phyloP scores from a whole-genome alignment of 2,329 filamentous ascomycete species.

The Lecanicillium sp. region DNA sequence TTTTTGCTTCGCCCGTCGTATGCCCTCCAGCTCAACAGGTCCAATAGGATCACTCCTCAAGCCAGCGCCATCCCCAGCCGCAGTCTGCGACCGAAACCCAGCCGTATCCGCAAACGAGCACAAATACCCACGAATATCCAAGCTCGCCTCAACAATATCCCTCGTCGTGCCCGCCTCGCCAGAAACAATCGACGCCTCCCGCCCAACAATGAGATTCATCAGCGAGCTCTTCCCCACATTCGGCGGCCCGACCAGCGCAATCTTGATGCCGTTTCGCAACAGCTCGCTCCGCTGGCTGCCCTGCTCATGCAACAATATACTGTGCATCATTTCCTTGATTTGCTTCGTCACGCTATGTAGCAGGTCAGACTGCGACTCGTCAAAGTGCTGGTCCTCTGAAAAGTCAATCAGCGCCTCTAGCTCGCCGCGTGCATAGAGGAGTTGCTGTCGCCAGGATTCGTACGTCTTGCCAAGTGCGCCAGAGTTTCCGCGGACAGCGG shows the following conservation, averaged over 20 bases:
- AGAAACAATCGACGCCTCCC: slow-evolving; percentile 93
- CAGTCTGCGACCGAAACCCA: slow-evolving; percentile 55
- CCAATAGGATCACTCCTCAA: slow-evolving; percentile 43
- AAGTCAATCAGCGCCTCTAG: slow-evolving; percentile 96
- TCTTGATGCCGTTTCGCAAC: slow-evolving; percentile 72
- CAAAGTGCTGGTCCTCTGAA: slow-evolving; percentile 93
- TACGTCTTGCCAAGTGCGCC: slow-evolving; percentile 66
- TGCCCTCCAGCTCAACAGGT: slow-evolving; percentile 79
- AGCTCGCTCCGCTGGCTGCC: slow-evolving; percentile 80
- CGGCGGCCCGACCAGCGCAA: slow-evolving; percentile 82
- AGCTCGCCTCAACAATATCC: slow-evolving; percentile 84
- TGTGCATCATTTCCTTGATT: slow-evolving; percentile 49
- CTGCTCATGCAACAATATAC: slow-evolving; percentile 60
- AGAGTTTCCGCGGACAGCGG: slow-evolving; percentile 72
- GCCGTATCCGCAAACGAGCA: slow-evolving; percentile 96
- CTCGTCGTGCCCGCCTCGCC: slow-evolving; percentile 87
- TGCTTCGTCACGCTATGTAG: slow-evolving; percentile 60
- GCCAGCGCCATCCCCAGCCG: slow-evolving; percentile 5
- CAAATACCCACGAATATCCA: slow-evolving; percentile 84
- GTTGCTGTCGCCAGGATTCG: slow-evolving; percentile 67
- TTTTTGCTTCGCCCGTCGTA: slow-evolving; percentile 72
- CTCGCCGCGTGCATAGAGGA: slow-evolving; percentile 79
- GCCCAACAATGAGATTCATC: slow-evolving; percentile 80
- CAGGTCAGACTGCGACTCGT: slow-evolving; percentile 70
- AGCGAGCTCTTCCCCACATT: slow-evolving; percentile 94